Conservation (phyloP, 768 basidiomycete species). For the Lyophyllum semitale region DNA sequence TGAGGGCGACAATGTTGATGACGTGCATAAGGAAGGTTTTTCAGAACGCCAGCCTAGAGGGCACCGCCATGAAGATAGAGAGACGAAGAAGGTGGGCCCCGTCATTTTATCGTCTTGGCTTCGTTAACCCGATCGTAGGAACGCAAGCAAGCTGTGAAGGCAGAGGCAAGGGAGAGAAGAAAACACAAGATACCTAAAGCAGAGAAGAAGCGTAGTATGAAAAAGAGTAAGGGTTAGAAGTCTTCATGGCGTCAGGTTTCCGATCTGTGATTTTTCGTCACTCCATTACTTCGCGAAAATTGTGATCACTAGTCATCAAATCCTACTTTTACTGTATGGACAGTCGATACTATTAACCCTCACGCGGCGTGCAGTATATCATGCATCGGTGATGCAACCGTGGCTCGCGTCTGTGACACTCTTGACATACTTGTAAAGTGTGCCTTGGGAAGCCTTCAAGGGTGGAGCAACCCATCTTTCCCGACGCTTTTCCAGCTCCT, state of each 20-base stretch:
- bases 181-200: conserved; percentile 95
- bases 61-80: conserved; percentile 90
- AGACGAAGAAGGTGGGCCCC: conserved; percentile 77
- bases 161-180: conserved; percentile 83
- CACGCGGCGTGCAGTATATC: conserved; percentile 19
- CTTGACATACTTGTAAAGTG: conserved; percentile 88
- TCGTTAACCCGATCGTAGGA: conserved; percentile 52
- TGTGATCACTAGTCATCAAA: neutral
- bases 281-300: neutral
- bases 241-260: neutral
- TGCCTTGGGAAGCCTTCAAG: conserved; percentile 80
- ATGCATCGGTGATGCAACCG: conserved; percentile 90
- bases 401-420: conserved; percentile 87
- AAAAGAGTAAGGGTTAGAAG: conserved; percentile 42
- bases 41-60: conserved; percentile 71
- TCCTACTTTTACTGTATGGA: conserved; percentile 5
- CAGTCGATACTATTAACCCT: neutral
- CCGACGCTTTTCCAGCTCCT: conserved; percentile 76
- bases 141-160: conserved; percentile 87
- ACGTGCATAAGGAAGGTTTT: conserved; percentile 37
- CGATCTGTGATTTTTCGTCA: neutral
- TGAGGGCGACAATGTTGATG: conserved; percentile 37
- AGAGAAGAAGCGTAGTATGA: conserved; percentile 88
- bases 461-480: conserved; percentile 82
- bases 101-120: conserved; percentile 8